Evolutionary conservation across 768 basidiomycete genomes (phyloP).

Genomic region (Mycena galopus): DNA sequence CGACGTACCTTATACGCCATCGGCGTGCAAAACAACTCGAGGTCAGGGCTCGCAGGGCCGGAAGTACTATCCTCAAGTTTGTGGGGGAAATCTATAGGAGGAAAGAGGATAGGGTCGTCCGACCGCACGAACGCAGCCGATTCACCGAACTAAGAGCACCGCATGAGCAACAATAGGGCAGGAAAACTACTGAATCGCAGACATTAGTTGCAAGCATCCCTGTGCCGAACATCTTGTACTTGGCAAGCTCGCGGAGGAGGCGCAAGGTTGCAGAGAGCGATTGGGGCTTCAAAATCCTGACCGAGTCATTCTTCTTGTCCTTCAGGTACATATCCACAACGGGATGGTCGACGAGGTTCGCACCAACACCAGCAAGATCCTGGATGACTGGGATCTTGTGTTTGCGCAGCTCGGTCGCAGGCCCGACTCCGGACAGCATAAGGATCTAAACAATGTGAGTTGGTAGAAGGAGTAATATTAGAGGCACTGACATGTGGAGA

Average conservation of each 20-base stretch:
- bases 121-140: slow-evolving; percentile 67
- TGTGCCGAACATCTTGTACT: slow-evolving; percentile 60
- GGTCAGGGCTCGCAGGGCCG: slow-evolving; percentile 54
- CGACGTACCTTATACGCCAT: too few species aligned
- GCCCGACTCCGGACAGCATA: slow-evolving; percentile 85
- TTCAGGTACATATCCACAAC: slow-evolving; percentile 67
- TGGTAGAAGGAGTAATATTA: neutral
- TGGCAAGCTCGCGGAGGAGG: slow-evolving; percentile 47
- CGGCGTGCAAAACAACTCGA: slow-evolving; percentile 52
- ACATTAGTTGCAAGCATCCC: slow-evolving; percentile 73
- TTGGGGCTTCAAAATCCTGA: slow-evolving; percentile 55
- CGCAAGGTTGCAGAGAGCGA: slow-evolving; percentile 43
- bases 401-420: slow-evolving; percentile 64
- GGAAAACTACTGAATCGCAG: slow-evolving; percentile 24
- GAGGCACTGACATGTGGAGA: slow-evolving; percentile 60
- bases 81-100: slow-evolving; percentile 46
- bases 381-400: slow-evolving; percentile 69
- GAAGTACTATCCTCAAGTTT: slow-evolving; percentile 55
- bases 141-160: slow-evolving; percentile 53
- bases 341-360: slow-evolving; percentile 81
- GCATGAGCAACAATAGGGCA: slow-evolving; percentile 48
- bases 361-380: slow-evolving; percentile 82
- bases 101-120: slow-evolving; percentile 61
- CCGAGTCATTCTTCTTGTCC: slow-evolving; percentile 61
- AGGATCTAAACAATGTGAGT: slow-evolving; percentile 58